Percentiles rank a stretch among this genome's conserved stretches.
Conservation (phyloP, 164 flowering plant genomes). For the Chimonanthus salicifolius region DNA sequence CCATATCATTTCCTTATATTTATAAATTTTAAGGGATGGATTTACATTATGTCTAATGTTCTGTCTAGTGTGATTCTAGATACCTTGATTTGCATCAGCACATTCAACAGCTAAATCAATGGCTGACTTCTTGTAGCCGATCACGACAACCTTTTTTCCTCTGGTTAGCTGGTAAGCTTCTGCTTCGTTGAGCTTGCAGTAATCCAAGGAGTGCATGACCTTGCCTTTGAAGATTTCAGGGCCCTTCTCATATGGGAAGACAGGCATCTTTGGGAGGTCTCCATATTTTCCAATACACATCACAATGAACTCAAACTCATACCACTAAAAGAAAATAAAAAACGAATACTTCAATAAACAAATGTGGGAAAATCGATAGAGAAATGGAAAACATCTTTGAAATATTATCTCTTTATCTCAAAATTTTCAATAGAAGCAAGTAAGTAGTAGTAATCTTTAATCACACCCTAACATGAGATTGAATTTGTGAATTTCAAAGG, state of each 20-base stretch:
- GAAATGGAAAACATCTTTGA: neutral
- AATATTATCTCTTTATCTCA: too few relatives aligned
- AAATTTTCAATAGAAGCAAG: too few relatives aligned
- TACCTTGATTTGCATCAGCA: conserved; percentile 89
- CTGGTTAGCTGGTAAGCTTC: conserved; percentile 40
- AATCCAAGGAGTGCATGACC: conserved; percentile 77
- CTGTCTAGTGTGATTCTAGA: too few relatives aligned
- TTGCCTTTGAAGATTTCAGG: conserved; percentile 70
- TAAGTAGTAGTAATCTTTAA: too few relatives aligned
- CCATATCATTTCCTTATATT: too few relatives aligned
- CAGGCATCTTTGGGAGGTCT: conserved; percentile 60
- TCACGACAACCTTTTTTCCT: conserved; percentile 67
- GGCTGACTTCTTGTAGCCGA: conserved; percentile 92
- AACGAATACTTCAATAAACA: neutral
- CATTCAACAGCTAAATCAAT: conserved; percentile 82
- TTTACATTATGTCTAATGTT: too few relatives aligned
- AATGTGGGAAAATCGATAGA: neutral
- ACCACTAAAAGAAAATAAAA: conserved; percentile 42
- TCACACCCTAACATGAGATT: too few relatives aligned
- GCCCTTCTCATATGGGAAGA: conserved; percentile 52
- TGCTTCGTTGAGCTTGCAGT: conserved; percentile 66
- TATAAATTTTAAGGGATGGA: too few relatives aligned
- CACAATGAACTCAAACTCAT: conserved; percentile 68
- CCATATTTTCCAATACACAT: conserved; percentile 87
- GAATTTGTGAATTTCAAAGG: too few relatives aligned